Conservation (phyloP, 2,329 filamentous ascomycete genomes). For the Botrytis hyacinthi region DNA sequence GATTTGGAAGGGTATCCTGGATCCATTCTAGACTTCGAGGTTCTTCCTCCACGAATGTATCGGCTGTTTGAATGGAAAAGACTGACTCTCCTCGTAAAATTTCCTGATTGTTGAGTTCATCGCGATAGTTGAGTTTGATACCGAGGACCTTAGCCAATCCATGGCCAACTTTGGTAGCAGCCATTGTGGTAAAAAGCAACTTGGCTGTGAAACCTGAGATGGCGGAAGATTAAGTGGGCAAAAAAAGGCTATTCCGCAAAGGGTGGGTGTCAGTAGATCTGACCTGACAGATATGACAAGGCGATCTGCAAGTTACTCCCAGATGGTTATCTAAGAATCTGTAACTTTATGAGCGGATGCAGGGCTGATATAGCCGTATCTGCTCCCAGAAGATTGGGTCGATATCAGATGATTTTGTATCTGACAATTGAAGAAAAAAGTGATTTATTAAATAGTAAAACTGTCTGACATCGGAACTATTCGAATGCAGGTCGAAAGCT, state of each 20-base stretch:
- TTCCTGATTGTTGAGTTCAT: slow-evolving; percentile 53
- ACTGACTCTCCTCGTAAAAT: slow-evolving; percentile 76
- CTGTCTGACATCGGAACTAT: slow-evolving; percentile 11
- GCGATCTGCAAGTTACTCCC: slow-evolving; percentile 19
- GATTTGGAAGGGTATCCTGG: slow-evolving; percentile 58
- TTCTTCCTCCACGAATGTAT: slow-evolving; percentile 79
- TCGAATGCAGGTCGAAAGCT: background rate
- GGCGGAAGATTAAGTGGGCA: slow-evolving; percentile 2
- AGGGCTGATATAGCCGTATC: slow-evolving; percentile 20
- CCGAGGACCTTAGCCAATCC: slow-evolving; percentile 74
- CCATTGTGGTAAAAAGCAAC: slow-evolving; percentile 25
- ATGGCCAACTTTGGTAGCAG: slow-evolving; percentile 60
- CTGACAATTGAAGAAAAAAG: background rate
- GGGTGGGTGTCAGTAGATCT: slow-evolving; percentile 1
- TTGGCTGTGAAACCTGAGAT: slow-evolving; percentile 12
- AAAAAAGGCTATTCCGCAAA: background rate
- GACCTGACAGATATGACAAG: slow-evolving; percentile 1
- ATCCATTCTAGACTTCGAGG: slow-evolving; percentile 76
- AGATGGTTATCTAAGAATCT: slow-evolving; percentile 12
- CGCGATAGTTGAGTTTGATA: slow-evolving; percentile 73
- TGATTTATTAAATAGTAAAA: background rate
- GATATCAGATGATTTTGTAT: slow-evolving; percentile 8
- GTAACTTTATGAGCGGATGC: slow-evolving; percentile 14
- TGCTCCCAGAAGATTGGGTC: background rate
- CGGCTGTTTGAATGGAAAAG: slow-evolving; percentile 68